These are phyloP conservation scores for Aquilaria sinensis DNA, from an alignment of 345 rosid genomes.

Conservation along the genomic window DNA sequence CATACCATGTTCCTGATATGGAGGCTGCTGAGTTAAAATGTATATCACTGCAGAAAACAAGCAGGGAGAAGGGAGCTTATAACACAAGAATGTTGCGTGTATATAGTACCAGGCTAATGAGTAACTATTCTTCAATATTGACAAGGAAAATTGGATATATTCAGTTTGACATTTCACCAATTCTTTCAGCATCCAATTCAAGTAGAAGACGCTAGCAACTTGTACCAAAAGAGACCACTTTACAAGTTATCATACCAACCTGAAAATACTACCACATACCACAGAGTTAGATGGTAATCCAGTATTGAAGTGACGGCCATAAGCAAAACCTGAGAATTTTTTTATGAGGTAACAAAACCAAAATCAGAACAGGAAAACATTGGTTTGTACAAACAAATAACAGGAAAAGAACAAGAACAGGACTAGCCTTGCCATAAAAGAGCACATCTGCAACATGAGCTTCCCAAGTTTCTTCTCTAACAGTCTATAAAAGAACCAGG, in stretches of 20 bases:
- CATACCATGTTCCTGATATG: constrained; percentile 61
- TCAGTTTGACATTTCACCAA: too few species aligned
- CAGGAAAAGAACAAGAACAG: not conserved
- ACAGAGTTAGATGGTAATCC: constrained; percentile 72
- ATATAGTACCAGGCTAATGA: too few species aligned
- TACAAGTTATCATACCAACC: constrained; percentile 27
- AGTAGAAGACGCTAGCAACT: too few species aligned
- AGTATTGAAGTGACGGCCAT: constrained; percentile 47
- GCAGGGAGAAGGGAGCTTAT: too few species aligned
- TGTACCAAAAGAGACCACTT: too few species aligned
- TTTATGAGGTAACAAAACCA: constrained; percentile 4
- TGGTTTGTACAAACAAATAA: not conserved
- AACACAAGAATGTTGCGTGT: too few species aligned
- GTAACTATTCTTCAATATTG: too few species aligned
- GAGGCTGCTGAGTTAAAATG: constrained; percentile 66
- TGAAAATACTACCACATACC: constrained; percentile 55
- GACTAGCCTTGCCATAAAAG: constrained; percentile 61
- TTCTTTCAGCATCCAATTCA: too few species aligned
- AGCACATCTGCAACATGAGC: constrained; percentile 54
- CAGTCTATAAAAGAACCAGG: constrained; percentile 33
- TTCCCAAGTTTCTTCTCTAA: constrained; percentile 79
- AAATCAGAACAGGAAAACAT: constrained; percentile 1
- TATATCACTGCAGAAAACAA: constrained; percentile 47
- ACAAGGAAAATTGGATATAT: too few species aligned
- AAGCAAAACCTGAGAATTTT: constrained; percentile 56